A percentile compares a stretch with the other conserved stretches of the same genome.
phyloP scores from a whole-genome alignment of 1,284 basidiomycete genomes.

The Neonothopanus nambi region DNA sequence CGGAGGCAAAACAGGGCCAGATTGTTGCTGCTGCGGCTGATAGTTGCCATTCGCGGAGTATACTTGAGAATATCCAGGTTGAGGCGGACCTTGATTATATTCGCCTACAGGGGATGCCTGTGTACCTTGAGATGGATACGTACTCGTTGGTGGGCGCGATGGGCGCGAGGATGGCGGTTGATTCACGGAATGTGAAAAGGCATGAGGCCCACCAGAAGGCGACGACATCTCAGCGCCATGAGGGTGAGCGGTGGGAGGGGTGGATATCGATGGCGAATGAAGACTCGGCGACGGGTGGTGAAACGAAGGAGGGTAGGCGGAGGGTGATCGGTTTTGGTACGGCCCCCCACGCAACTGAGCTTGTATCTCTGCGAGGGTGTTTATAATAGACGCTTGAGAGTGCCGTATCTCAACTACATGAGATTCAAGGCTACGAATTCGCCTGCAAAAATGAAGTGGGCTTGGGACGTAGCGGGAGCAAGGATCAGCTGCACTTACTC shows the following conservation, averaged over 20 bases:
- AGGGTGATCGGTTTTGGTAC: slow-evolving; percentile 58
- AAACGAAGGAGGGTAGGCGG: slow-evolving; percentile 54
- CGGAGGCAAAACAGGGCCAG: slow-evolving; percentile 62
- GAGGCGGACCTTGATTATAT: slow-evolving; percentile 13
- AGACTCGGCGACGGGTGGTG: slow-evolving; percentile 64
- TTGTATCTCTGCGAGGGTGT: slow-evolving; percentile 76
- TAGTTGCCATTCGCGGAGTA: slow-evolving; percentile 27
- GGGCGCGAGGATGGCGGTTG: slow-evolving; percentile 6
- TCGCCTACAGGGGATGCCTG: slow-evolving; percentile 13
- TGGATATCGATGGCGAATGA: slow-evolving; percentile 65
- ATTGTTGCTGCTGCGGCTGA: slow-evolving; percentile 26
- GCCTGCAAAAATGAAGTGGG: slow-evolving; percentile 46
- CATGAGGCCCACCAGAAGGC: slow-evolving; percentile 29
- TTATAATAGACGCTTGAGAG: slow-evolving; percentile 71
- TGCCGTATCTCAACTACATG: slow-evolving; percentile 79
- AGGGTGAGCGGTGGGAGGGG: slow-evolving; percentile 50
- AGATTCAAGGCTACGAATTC: slow-evolving; percentile 80
- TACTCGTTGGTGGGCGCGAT: slow-evolving; percentile 9
- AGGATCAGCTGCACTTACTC: slow-evolving; percentile 65
- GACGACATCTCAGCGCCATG: slow-evolving; percentile 37
- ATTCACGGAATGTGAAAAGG: slow-evolving; percentile 26
- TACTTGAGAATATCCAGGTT: slow-evolving; percentile 5
- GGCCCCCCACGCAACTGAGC: slow-evolving; percentile 60
- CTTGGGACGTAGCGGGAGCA: slow-evolving; percentile 12
- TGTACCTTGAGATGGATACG: slow-evolving; percentile 13